Conservation (phyloP, 345 rosid species). For the Erodium maritimum region DNA sequence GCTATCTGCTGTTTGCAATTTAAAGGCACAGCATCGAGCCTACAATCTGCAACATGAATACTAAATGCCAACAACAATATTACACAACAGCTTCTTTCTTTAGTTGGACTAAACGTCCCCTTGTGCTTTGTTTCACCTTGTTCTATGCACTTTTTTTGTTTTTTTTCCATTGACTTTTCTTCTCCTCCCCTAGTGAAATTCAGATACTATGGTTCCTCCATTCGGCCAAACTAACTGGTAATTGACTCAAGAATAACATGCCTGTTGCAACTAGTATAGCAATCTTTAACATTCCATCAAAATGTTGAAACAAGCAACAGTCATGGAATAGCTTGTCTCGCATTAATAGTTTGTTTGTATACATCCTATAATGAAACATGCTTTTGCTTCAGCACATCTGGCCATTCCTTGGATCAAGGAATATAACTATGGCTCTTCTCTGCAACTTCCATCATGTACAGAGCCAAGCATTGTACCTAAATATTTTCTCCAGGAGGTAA, state of each 20-base stretch:
- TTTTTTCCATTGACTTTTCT: too few species aligned
- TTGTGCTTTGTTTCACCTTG: neutral
- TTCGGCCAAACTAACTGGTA: too few species aligned
- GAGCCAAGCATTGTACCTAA: constrained; percentile 15
- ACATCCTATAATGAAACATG: neutral
- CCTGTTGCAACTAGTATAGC: too few species aligned
- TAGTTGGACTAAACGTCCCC: neutral
- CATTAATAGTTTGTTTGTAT: too few species aligned
- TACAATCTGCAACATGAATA: neutral
- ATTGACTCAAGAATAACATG: too few species aligned
- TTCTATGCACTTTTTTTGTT: too few species aligned
- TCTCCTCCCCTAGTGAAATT: too few species aligned
- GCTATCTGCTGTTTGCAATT: neutral
- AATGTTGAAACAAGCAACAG: too few species aligned
- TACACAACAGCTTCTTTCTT: neutral
- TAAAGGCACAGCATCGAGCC: neutral
- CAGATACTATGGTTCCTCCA: too few species aligned
- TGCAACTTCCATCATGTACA: neutral
- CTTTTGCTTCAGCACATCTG: neutral
- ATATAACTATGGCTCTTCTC: neutral
- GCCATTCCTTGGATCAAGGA: neutral
- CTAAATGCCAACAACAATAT: too few species aligned
- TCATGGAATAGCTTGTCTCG: too few species aligned
- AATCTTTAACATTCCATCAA: too few species aligned
- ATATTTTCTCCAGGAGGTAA: constrained; percentile 78